Conservation (phyloP, 1,284 basidiomycete genomes). For the Phellinidium pouzarii region DNA sequence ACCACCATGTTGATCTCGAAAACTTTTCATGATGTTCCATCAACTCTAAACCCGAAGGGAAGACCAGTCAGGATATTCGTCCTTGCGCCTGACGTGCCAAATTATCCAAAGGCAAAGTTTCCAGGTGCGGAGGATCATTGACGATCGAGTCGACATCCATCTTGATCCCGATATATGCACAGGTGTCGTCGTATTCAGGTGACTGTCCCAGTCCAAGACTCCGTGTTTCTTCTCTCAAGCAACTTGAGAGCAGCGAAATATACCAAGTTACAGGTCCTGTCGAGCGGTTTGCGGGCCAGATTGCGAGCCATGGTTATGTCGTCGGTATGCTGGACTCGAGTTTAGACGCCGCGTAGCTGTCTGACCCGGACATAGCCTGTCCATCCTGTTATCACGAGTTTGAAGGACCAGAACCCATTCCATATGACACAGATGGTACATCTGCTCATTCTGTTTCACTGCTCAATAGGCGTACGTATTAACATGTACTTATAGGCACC, state of each 20-base stretch:
- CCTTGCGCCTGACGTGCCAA: slow-evolving; percentile 60
- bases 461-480: neutral
- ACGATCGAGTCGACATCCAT: no score
- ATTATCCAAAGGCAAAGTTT: slow-evolving; percentile 78
- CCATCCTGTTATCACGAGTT: slow-evolving; percentile 89
- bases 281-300: slow-evolving; percentile 85
- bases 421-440: slow-evolving; percentile 78
- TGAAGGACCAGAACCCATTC: slow-evolving; percentile 77
- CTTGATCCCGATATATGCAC: neutral
- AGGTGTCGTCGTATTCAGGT: slow-evolving; percentile 81
- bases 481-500: slow-evolving; percentile 40
- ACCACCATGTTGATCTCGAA: slow-evolving; percentile 72
- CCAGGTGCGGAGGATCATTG: slow-evolving; percentile 57
- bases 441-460: slow-evolving; percentile 7
- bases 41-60: slow-evolving; percentile 54
- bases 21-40: slow-evolving; percentile 68
- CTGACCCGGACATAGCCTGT: slow-evolving; percentile 42
- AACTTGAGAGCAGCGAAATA: slow-evolving; percentile 52
- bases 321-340: slow-evolving; percentile 43
- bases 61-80: slow-evolving; percentile 74
- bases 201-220: slow-evolving; percentile 8
- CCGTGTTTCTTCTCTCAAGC: slow-evolving; percentile 5
- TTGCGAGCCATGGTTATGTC: slow-evolving; percentile 83
- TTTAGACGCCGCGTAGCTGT: neutral
- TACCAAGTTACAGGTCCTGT: slow-evolving; percentile 86